These are phyloP conservation scores for Sporothrix inflata DNA, from an alignment of 2,329 filamentous ascomycete species.

Conservation along the genomic window DNA sequence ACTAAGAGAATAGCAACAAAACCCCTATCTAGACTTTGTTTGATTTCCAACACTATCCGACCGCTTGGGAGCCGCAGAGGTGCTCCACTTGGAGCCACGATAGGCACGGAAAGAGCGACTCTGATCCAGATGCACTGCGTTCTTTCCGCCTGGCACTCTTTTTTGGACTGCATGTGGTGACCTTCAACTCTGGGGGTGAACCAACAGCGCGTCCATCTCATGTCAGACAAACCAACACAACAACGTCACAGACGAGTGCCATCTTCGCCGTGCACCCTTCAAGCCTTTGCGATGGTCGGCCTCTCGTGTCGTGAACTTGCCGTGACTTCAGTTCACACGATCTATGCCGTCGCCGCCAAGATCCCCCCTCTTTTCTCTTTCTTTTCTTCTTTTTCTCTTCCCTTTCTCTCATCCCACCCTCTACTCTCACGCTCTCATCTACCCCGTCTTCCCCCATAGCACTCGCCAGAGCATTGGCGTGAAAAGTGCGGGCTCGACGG, in stretches of 20 bases:
- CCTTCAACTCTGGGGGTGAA: not conserved
- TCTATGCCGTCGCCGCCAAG: not conserved
- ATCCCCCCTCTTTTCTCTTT: not conserved
- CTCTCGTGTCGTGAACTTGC: not conserved
- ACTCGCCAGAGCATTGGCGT: slow-evolving; percentile 4
- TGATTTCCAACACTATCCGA: not conserved
- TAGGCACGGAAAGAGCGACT: not conserved
- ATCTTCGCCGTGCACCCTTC: not conserved
- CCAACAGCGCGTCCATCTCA: not conserved
- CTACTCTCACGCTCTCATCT: not conserved
- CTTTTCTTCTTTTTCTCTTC: not conserved
- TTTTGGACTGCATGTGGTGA: not conserved
- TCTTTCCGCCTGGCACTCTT: not conserved
- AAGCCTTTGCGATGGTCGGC: not conserved
- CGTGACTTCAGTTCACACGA: not conserved
- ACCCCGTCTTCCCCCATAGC: not conserved
- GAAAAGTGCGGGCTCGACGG: slow-evolving; percentile 17
- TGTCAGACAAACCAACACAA: not conserved
- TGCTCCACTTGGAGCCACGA: not conserved
- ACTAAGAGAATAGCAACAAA: not conserved
- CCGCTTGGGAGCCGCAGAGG: not conserved
- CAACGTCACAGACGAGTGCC: not conserved
- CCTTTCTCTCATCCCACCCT: not conserved
- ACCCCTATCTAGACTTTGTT: not conserved
- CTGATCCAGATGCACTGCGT: not conserved